Percentiles rank a stretch among this genome's conserved stretches.
Evolutionary conservation across 495 filamentous ascomycete species (phyloP).

Genomic region (Talaromyces liani): DNA sequence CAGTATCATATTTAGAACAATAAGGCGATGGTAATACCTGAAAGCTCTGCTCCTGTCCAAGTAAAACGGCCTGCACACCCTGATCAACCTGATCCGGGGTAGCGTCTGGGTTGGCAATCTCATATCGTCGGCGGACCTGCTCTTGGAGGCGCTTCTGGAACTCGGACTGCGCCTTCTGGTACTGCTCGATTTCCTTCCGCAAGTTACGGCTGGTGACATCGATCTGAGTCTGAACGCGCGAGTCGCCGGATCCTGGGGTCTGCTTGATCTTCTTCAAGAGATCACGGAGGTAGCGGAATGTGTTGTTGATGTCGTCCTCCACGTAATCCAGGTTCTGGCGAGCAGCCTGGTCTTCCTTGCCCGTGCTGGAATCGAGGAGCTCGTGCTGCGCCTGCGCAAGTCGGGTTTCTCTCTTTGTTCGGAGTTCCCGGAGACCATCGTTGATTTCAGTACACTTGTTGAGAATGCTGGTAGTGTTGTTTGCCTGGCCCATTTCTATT

Average conservation of each 20-base stretch:
- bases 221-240: constrained; percentile 69
- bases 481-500: constrained; percentile 60
- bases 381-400: constrained; percentile 33
- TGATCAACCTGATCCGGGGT: constrained; percentile 71
- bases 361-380: constrained; percentile 36
- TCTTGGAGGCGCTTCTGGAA: constrained; percentile 72
- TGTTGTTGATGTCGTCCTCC: constrained; percentile 71
- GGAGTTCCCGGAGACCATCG: constrained; percentile 50
- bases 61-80: constrained; percentile 62
- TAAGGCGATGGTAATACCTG: too few species aligned
- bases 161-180: constrained; percentile 66
- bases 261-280: constrained; percentile 73
- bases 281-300: constrained; percentile 66
- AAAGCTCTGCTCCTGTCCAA: constrained; percentile 68
- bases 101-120: constrained; percentile 81
- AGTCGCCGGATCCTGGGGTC: constrained; percentile 62
- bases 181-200: constrained; percentile 68
- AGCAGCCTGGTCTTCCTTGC: constrained; percentile 35
- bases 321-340: constrained; percentile 52
- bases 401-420: constrained; percentile 30
- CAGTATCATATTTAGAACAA: too few species aligned
- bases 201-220: constrained; percentile 70
- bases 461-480: constrained; percentile 58
- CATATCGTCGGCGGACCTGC: constrained; percentile 80
- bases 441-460: constrained; percentile 77